These are phyloP conservation scores for Prunus yedoensis DNA, from an alignment of 331 rosid genomes.

Conservation along the genomic window DNA sequence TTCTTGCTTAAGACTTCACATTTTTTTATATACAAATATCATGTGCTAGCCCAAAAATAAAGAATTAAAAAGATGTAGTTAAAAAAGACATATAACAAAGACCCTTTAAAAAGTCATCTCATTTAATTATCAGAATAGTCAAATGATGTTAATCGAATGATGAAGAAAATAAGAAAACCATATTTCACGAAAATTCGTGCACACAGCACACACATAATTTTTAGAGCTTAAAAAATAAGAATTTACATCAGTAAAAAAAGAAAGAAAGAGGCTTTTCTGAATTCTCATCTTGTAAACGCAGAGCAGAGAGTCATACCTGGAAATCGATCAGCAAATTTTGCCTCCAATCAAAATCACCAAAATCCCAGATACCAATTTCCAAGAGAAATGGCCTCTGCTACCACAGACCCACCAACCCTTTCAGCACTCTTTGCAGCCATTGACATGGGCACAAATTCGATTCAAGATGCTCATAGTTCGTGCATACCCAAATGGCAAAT, in stretches of 20 bases:
- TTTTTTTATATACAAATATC: too few species aligned
- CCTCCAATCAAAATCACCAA: not conserved
- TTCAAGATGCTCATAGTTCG: conserved; percentile 36
- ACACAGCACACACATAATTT: not conserved
- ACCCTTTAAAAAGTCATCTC: too few species aligned
- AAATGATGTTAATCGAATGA: not conserved
- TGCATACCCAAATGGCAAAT: conserved; percentile 27
- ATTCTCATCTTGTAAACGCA: not conserved
- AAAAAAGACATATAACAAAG: too few species aligned
- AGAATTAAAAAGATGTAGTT: too few species aligned
- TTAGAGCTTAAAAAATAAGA: not conserved
- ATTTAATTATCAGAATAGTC: too few species aligned
- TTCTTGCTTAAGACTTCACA: too few species aligned
- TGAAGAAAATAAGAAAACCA: not conserved
- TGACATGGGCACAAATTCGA: conserved; percentile 49
- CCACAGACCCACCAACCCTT: not conserved
- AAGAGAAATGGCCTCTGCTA: conserved; percentile 11
- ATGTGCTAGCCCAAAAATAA: too few species aligned
- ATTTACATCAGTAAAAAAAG: not conserved
- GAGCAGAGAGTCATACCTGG: not conserved
- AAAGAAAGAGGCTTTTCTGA: not conserved
- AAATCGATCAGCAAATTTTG: not conserved
- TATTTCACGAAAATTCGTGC: not conserved
- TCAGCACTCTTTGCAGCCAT: conserved; percentile 36
- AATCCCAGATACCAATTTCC: conserved; percentile 1